Evolutionary conservation across 2,329 filamentous ascomycete species (phyloP).

Genomic region (Diaporthe sp.): DNA sequence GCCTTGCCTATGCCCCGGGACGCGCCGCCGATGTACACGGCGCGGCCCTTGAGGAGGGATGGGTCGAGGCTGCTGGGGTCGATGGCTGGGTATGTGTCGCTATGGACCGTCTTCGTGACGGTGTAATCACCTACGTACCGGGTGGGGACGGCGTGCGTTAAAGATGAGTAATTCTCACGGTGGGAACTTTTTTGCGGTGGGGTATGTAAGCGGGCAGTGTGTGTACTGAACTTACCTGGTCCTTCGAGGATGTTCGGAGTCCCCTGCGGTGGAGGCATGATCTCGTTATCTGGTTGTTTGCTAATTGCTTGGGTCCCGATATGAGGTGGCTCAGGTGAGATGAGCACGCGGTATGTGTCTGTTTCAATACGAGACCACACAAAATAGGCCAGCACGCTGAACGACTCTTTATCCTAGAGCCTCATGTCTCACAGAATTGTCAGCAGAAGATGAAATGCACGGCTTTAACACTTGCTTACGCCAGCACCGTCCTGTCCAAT

Average conservation of each 20-base stretch:
- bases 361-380: background rate
- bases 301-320: background rate
- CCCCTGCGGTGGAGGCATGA: constrained; percentile 33
- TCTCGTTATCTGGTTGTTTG: background rate
- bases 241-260: constrained; percentile 28
- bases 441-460: background rate
- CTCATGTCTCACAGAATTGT: background rate
- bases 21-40: constrained; percentile 29
- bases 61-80: constrained; percentile 24
- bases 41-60: constrained; percentile 11
- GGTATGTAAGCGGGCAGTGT: background rate
- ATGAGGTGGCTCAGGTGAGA: background rate
- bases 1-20: constrained; percentile 31
- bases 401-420: background rate
- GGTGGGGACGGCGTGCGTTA: background rate
- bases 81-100: constrained; percentile 34
- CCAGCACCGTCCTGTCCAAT: background rate
- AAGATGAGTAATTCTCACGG: constrained; percentile 10
- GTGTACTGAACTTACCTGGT: constrained; percentile 15
- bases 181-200: background rate
- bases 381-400: no score
- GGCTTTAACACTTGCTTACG: background rate
- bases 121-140: constrained; percentile 26
- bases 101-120: constrained; percentile 30
- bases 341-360: background rate